Conservation (phyloP, 768 basidiomycete species). For the Tricholomella constricta region DNA sequence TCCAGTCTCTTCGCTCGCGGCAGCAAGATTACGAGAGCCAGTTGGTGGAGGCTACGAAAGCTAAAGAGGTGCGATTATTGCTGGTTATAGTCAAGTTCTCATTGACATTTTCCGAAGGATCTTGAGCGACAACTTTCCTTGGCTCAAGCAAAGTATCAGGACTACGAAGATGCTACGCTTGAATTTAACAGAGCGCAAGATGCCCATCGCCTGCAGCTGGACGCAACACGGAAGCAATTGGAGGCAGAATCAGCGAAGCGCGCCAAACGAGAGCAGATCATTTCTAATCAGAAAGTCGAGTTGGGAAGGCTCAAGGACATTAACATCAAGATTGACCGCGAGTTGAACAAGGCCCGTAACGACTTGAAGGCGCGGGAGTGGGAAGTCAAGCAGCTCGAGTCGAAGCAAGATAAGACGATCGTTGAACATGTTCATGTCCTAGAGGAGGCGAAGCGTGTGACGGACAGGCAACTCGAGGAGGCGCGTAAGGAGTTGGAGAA, state of each 20-base stretch:
- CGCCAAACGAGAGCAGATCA: conserved; percentile 69
- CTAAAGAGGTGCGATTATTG: conserved; percentile 69
- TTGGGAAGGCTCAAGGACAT: conserved; percentile 66
- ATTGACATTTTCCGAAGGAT: conserved; percentile 41
- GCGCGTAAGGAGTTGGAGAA: conserved; percentile 78
- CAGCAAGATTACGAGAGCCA: conserved; percentile 69
- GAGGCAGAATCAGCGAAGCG: conserved; percentile 74
- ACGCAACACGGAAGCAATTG: conserved; percentile 69
- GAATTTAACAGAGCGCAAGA: conserved; percentile 83
- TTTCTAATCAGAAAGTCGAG: conserved; percentile 68
- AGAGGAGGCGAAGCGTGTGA: conserved; percentile 93
- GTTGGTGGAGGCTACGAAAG: conserved; percentile 57
- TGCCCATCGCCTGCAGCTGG: conserved; percentile 70
- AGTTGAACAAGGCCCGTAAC: conserved; percentile 76
- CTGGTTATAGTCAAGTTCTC: conserved; percentile 1
- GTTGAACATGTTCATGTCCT: conserved; percentile 97
- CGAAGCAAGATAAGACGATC: conserved; percentile 94
- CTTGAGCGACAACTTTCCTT: conserved; percentile 76
- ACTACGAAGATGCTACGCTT: conserved; percentile 86
- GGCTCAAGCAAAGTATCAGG: conserved; percentile 75
- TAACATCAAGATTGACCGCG: conserved; percentile 72
- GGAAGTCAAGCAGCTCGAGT: conserved; percentile 84
- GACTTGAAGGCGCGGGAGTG: conserved; percentile 83
- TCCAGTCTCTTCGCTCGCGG: conserved; percentile 66
- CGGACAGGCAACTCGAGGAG: conserved; percentile 86